phyloP scores from a whole-genome alignment of 805 yeast genomes.

The Alloascoidea hylecoeti region DNA sequence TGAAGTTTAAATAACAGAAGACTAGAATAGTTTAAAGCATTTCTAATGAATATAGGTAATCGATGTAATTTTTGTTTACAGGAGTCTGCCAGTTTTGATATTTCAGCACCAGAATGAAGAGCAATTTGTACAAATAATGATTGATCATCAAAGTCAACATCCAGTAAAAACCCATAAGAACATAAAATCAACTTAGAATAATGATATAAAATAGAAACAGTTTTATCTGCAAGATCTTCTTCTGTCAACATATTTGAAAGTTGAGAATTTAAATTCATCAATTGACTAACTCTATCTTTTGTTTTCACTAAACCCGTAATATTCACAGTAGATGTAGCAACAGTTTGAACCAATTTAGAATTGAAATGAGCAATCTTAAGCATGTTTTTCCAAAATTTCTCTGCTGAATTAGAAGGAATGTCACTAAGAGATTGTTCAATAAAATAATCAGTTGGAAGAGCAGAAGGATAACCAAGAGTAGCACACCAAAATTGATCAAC shows the following conservation, averaged over 20 bases:
- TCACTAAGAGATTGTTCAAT: background rate
- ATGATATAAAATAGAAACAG: background rate
- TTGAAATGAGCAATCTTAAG: background rate
- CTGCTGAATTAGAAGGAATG: background rate
- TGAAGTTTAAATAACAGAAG: background rate
- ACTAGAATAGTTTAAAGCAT: background rate
- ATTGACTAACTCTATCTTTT: conserved; percentile 1
- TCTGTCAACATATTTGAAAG: background rate
- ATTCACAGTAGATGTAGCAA: background rate
- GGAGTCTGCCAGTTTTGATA: background rate
- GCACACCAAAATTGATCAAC: conserved; percentile 1
- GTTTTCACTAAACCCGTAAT: background rate
- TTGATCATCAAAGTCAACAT: background rate
- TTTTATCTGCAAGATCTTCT: background rate
- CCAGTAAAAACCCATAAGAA: background rate
- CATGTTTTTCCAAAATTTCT: background rate
- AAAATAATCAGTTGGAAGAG: background rate
- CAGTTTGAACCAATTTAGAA: background rate
- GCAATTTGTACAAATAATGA: background rate
- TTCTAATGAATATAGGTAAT: background rate
- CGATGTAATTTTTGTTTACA: background rate
- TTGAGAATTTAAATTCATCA: background rate
- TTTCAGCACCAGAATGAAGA: background rate
- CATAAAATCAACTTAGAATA: background rate
- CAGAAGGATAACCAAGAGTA: background rate